Percentiles rank a stretch among this genome's conserved stretches.
phyloP scores from a whole-genome alignment of 805 yeast genomes.

The Priceomyces carsonii region DNA sequence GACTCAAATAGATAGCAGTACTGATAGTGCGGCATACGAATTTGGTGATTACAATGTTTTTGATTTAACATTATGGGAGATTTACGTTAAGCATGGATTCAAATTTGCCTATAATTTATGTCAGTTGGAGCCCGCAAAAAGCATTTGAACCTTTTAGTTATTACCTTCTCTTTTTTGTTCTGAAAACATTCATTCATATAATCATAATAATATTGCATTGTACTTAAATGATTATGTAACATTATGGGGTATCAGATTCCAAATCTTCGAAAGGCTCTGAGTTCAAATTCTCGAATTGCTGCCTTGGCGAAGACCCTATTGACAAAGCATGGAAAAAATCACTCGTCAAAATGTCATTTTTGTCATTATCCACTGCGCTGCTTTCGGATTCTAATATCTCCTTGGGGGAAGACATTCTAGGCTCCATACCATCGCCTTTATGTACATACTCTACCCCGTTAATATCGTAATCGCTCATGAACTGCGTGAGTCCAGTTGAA shows the following conservation, averaged over 20 bases:
- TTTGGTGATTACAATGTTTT: conserved; percentile 43
- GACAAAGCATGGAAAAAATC: not conserved
- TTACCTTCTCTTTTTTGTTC: conserved; percentile 1
- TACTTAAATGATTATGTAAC: not conserved
- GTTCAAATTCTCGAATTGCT: not conserved
- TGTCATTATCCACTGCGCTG: not conserved
- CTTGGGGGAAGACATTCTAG: not conserved
- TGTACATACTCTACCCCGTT: not conserved
- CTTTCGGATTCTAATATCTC: conserved; percentile 1
- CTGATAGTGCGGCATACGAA: conserved; percentile 16
- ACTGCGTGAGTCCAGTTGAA: conserved; percentile 1
- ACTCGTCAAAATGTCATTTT: conserved; percentile 1
- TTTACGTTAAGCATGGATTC: conserved; percentile 36
- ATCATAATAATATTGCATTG: conserved; percentile 2
- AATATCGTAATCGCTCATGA: conserved; percentile 1
- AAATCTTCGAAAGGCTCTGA: conserved; percentile 8
- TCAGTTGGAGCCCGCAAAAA: conserved; percentile 29
- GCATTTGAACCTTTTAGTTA: conserved; percentile 6
- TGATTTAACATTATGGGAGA: conserved; percentile 44
- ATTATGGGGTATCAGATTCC: conserved; percentile 1
- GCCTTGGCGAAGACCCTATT: not conserved
- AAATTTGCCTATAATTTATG: conserved; percentile 35
- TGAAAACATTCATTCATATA: conserved; percentile 3
- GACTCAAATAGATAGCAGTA: conserved; percentile 3
- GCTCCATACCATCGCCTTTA: conserved; percentile 1